Conservation (phyloP, 2,329 filamentous ascomycete species). For the Diaporthe citri region DNA sequence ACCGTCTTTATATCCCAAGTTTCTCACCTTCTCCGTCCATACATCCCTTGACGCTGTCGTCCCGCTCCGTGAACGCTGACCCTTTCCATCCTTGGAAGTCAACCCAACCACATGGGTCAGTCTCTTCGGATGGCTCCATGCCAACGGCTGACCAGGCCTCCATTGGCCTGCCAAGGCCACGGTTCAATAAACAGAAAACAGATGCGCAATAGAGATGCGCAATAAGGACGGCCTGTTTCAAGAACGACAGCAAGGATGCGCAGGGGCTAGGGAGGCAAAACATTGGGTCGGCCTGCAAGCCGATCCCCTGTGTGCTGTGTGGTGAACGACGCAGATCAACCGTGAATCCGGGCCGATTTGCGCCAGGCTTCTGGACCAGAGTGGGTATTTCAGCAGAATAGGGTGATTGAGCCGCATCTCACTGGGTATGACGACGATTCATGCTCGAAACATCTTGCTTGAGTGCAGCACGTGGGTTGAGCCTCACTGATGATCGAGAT, state of each 20-base stretch:
- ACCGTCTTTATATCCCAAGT: conserved; percentile 9
- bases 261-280: not conserved
- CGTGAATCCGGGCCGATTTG: conserved; percentile 3
- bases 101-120: conserved; percentile 14
- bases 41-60: not conserved
- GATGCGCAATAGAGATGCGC: conserved; percentile 4
- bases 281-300: not conserved
- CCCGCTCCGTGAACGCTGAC: not conserved
- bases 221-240: conserved; percentile 25
- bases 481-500: conserved; percentile 1
- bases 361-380: not conserved
- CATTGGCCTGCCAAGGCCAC: conserved; percentile 18
- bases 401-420: conserved; percentile 20
- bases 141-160: not conserved
- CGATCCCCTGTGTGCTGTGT: not conserved
- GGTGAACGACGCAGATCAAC: conserved; percentile 5
- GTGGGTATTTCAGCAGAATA: conserved; percentile 12
- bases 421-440: conserved; percentile 7
- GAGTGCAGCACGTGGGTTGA: conserved; percentile 1
- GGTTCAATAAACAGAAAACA: conserved; percentile 29
- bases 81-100: not conserved
- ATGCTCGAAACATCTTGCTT: not conserved
- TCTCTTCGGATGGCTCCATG: conserved; percentile 5
- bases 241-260: conserved; percentile 20
- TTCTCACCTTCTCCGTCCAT: not conserved